Conservation (phyloP, 208 protist genomes). For the Trypanosoma conorhini region DNA sequence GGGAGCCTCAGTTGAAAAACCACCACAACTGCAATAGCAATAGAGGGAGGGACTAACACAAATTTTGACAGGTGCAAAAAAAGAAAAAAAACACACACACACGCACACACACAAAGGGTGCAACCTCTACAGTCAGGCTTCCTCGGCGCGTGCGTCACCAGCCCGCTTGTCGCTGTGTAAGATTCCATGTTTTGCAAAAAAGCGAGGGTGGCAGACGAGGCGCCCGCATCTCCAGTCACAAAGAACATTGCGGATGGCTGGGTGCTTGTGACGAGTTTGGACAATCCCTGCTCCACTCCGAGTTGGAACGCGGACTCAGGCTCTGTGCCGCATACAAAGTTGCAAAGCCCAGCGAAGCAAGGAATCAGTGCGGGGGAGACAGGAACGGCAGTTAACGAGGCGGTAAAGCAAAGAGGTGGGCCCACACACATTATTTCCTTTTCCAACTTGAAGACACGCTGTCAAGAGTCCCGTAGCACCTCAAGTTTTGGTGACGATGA, state of each 20-base stretch:
- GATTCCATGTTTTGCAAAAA: background rate
- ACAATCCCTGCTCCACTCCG: background rate
- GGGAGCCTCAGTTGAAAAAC: background rate
- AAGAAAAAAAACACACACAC: background rate
- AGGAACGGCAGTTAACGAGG: background rate
- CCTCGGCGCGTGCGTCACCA: background rate
- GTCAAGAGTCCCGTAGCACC: background rate
- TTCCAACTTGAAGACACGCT: background rate
- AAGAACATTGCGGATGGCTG: conserved; percentile 11
- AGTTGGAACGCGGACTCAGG: background rate
- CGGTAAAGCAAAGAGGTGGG: background rate
- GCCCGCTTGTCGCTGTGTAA: background rate
- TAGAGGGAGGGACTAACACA: background rate
- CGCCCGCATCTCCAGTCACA: background rate
- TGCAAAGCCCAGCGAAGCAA: background rate
- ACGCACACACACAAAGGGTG: too few relatives aligned
- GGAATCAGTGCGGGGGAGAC: background rate
- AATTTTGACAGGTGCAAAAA: background rate
- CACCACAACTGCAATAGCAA: background rate
- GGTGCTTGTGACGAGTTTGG: background rate
- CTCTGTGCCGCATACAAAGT: background rate
- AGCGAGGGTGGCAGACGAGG: background rate
- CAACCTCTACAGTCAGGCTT: background rate
- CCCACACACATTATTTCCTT: background rate
- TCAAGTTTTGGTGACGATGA: conserved; percentile 16